Conservation (phyloP, 192 early-diverging fungal species). For the Phlyctochytrium arcticum region DNA sequence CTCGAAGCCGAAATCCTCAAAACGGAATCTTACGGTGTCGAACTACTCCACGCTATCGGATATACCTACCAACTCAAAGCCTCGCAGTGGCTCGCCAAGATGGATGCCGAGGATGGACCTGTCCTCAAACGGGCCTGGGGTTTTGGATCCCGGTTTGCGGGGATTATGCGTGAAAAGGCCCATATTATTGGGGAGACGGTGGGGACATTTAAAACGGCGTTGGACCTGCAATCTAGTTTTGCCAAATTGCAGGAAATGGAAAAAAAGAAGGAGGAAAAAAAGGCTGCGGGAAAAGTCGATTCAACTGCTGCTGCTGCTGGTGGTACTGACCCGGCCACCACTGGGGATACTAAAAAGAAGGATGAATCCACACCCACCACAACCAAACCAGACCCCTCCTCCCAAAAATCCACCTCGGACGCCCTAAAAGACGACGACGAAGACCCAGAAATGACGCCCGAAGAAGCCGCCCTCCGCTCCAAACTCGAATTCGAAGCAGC, state of each 20-base stretch:
- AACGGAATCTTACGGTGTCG: constrained; percentile 85
- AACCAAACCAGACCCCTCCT: not conserved
- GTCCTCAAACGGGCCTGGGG: constrained; percentile 47
- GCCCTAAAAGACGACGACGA: constrained; percentile 12
- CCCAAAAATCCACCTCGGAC: not conserved
- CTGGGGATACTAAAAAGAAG: no score
- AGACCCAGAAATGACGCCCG: constrained; percentile 33
- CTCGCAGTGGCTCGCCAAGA: constrained; percentile 69
- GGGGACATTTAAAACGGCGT: constrained; percentile 83
- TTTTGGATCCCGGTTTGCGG: constrained; percentile 33
- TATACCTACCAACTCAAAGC: constrained; percentile 87
- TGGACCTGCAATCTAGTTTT: constrained; percentile 91
- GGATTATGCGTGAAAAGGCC: constrained; percentile 77
- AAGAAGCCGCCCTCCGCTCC: constrained; percentile 36
- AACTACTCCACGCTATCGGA: constrained; percentile 90
- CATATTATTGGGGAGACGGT: constrained; percentile 90
- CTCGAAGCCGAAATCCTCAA: constrained; percentile 86
- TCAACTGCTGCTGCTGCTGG: not conserved
- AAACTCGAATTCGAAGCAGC: constrained; percentile 55
- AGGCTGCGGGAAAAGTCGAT: not conserved
- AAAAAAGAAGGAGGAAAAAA: constrained; percentile 64
- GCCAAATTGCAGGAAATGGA: constrained; percentile 86
- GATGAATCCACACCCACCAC: not conserved
- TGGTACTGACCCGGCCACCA: no score
- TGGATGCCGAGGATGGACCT: constrained; percentile 54